Evolutionary conservation across 2,329 filamentous ascomycete genomes (phyloP), one percentile per base, ranked within the genome.

Genomic region (Xylaria polymorpha): DNA sequence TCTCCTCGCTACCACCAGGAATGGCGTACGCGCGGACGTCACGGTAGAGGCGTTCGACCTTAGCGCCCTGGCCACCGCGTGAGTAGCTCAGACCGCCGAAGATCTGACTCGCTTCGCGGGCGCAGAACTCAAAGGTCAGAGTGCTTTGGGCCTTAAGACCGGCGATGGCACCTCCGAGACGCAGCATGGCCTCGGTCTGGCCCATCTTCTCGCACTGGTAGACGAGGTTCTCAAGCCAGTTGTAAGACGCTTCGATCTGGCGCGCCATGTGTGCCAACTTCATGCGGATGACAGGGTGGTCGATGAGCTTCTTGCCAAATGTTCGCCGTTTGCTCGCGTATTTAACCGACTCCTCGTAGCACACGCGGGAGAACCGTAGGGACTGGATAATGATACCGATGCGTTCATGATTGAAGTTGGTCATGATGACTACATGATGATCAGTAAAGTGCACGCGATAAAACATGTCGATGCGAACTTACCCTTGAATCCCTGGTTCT

Each of bases 331-430:
- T 99, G 89, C 96, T 93, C 71, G 94, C 94, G 83, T 98, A 99
- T 82, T 97, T 97, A 81, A 98, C 88, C 29, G 92, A 93, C 84
- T 99, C 96, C 80, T 98, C 95, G 85, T 94, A 97, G 87, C 94
- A 98, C 74, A 98, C 95, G 74, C 96, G 94, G 51, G 93, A 91
- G 88, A 99, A 98, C 78, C 96, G 94, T 73, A 98, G 82, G 78
- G 91, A 97, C 83, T 99, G 96, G 85, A 98, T 98, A 83, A 98
- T 94, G 82, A 99, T 98, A 71, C 96, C 96, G 76, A 99, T 94
- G 72, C 96, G 93, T 85, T 99, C 96, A 86, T 98, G 96, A 88
- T 98, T 98, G 87, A 98, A 98, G 87, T 98, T 98, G 80, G 94
- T 98, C 95, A 98, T 98, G 86, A 99, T 95, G 79, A 97, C 94